Evolutionary conservation across 1,284 basidiomycete species (phyloP).

Genomic region (Papiliotrema nemorosa): DNA sequence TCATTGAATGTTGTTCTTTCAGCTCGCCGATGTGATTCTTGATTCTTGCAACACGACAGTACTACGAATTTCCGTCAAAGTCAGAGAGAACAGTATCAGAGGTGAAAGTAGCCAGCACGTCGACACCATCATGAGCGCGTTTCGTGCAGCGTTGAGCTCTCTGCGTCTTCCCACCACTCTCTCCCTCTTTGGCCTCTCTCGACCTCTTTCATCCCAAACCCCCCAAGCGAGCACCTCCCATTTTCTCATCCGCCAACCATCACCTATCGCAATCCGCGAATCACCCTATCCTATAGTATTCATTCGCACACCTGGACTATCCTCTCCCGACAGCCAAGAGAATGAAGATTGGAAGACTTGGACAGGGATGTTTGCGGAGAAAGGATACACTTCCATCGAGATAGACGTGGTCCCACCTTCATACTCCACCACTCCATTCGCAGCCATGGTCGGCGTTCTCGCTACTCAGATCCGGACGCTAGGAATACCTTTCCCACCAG

Average conservation of each 20-base stretch:
- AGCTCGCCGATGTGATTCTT: too few relatives aligned
- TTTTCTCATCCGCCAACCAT: slow-evolving; percentile 32
- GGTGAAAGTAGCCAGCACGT: too few relatives aligned
- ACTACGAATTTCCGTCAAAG: too few relatives aligned
- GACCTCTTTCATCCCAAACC: background rate
- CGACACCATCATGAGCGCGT: too few relatives aligned
- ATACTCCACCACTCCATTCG: slow-evolving; percentile 12
- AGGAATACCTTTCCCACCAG: slow-evolving; percentile 61
- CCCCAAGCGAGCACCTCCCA: slow-evolving; percentile 19
- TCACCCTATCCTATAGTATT: slow-evolving; percentile 41
- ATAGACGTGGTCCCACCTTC: slow-evolving; percentile 49
- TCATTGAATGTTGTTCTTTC: too few relatives aligned
- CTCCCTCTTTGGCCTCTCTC: slow-evolving; percentile 3
- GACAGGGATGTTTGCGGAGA: slow-evolving; percentile 57
- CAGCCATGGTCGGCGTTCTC: slow-evolving; percentile 28
- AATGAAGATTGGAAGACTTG: slow-evolving; percentile 30
- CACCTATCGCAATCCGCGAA: slow-evolving; percentile 29
- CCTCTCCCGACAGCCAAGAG: slow-evolving; percentile 1
- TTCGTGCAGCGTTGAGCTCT: background rate
- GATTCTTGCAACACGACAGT: too few relatives aligned
- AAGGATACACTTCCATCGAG: slow-evolving; percentile 61
- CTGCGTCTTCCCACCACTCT: slow-evolving; percentile 1
- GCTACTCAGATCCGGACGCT: slow-evolving; percentile 49
- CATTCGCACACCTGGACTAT: slow-evolving; percentile 28
- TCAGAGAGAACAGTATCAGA: too few relatives aligned